Percentiles rank a stretch among this genome's conserved stretches.
phyloP scores from a whole-genome alignment of 306 rosid genomes.

The Cyclanthera cordifolia region DNA sequence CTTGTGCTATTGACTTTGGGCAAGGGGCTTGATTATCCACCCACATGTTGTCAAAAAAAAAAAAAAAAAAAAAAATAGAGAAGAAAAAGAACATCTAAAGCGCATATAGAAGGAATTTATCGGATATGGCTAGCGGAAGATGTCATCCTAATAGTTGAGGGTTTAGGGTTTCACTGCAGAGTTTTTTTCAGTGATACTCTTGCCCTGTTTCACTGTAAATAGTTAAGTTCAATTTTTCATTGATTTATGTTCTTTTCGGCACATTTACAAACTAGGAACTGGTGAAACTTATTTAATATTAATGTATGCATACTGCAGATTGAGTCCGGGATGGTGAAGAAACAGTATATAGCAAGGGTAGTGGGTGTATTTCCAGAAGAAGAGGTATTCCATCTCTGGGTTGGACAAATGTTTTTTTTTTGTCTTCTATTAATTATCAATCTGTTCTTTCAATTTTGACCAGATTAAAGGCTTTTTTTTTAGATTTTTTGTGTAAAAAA shows the following conservation, averaged over 20 bases:
- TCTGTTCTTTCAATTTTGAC: not conserved
- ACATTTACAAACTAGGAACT: not conserved
- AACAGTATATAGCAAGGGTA: constrained; percentile 73
- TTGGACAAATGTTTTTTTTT: constrained; percentile 16
- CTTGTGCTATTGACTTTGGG: too few species aligned
- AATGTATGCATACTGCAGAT: constrained; percentile 38
- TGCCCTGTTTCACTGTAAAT: not conserved
- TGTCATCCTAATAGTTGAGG: not conserved
- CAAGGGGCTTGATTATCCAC: too few species aligned
- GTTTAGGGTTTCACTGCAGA: not conserved
- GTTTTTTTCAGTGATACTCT: not conserved
- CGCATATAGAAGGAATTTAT: not conserved
- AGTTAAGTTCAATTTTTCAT: not conserved
- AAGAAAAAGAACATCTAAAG: not conserved
- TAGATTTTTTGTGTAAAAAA: not conserved
- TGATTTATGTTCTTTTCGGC: not conserved
- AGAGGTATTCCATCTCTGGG: constrained; percentile 41
- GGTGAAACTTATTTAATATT: not conserved
- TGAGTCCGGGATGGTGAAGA: constrained; percentile 66
- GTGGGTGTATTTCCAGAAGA: constrained; percentile 56
- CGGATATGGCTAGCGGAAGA: not conserved
- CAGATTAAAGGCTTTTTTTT: not conserved
- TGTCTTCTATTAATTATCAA: constrained; percentile 5
- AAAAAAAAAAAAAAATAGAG: too few species aligned
- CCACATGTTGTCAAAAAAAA: too few species aligned